phyloP scores from a whole-genome alignment of 257 asterid species.

The Plantago ovata region DNA sequence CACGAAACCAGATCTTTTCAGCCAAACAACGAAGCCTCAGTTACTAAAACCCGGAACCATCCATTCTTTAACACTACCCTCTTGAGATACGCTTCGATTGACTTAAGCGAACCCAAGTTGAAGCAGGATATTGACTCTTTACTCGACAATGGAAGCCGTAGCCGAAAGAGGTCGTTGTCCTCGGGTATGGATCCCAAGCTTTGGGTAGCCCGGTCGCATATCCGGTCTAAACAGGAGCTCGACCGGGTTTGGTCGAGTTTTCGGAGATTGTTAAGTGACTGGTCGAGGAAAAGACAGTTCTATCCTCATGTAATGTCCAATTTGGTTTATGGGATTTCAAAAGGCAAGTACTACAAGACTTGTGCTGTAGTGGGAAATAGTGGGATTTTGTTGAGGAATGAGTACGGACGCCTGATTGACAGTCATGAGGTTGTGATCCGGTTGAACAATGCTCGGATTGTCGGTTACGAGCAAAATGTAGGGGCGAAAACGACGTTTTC shows the following conservation, averaged over 20 bases:
- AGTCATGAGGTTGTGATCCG: slow-evolving; percentile 74
- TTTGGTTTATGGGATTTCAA: slow-evolving; percentile 31
- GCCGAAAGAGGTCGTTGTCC: slow-evolving; percentile 73
- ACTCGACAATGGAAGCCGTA: slow-evolving; percentile 55
- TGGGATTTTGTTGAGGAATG: slow-evolving; percentile 66
- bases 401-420: slow-evolving; percentile 57
- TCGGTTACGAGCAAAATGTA: slow-evolving; percentile 52
- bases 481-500: slow-evolving; percentile 73
- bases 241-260: slow-evolving; percentile 62
- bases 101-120: slow-evolving; percentile 55
- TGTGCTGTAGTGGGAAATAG: slow-evolving; percentile 97
- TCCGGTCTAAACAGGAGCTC: slow-evolving; percentile 63
- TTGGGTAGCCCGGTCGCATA: slow-evolving; percentile 44
- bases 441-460: slow-evolving; percentile 67
- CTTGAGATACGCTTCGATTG: slow-evolving; percentile 54
- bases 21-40: slow-evolving; percentile 34
- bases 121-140: slow-evolving; percentile 69
- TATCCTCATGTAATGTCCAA: slow-evolving; percentile 45
- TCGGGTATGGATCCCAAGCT: slow-evolving; percentile 47
- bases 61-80: slow-evolving; percentile 61
- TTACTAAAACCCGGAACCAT: slow-evolving; percentile 20
- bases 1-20: slow-evolving; percentile 37
- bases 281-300: slow-evolving; percentile 63
- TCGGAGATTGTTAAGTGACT: slow-evolving; percentile 49
- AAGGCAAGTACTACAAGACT: slow-evolving; percentile 36